Evolutionary conservation across 2,329 filamentous ascomycete genomes (phyloP), one percentile per base, ranked within the genome.

Genomic region (Blastomyces parvus): DNA sequence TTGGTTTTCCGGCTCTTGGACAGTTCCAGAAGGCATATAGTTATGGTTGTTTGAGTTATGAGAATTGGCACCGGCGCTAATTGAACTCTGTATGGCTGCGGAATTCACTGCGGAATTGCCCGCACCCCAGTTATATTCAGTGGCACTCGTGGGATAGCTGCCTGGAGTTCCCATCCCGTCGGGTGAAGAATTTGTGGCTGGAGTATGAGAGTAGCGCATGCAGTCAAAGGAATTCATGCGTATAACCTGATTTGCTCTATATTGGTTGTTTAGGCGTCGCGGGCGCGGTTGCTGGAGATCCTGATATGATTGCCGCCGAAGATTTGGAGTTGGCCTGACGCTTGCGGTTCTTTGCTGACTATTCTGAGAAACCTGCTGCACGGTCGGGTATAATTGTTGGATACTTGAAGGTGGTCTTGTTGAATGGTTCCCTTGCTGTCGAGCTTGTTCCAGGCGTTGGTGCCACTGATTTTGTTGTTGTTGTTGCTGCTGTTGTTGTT

Each of bases 221-320:
- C 53, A 56, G 13, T 56, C 53, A 36, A 56, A 56, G 19, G 53
- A 56, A 38, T 56, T 56, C 53, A 56, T 56, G 17, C 53, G 53
- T 36, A 56, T 56, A 38, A 56, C 53, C 25, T 22, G 36, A n/a
- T 40, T 56, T 25, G 53, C 53, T 40, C 53, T 38, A 9, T 13
- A 38, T 22, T 38, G 53, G 27, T 17, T 22, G 19, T 38, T 33
- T 33, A 56, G 53, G 19, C 30, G 53, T 6, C 53, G 30, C 22
- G 53, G 53, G 53, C 53, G 53, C 6, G 53, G 53, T 19, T 56
- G 53, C 22, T 56, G 53, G 17, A 56, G 30, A 53, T 53, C 25
- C 11, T 53, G 50, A 53, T 53, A 53, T 17, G 50, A 53, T 11
- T 53, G 50, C 50, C 50, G 53, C 17, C 30, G 53, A 22, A 40